Evolutionary conservation across 2,329 filamentous ascomycete species (phyloP), one percentile per base, ranked within the genome.

Genomic region (Rugonectria rugulosa): DNA sequence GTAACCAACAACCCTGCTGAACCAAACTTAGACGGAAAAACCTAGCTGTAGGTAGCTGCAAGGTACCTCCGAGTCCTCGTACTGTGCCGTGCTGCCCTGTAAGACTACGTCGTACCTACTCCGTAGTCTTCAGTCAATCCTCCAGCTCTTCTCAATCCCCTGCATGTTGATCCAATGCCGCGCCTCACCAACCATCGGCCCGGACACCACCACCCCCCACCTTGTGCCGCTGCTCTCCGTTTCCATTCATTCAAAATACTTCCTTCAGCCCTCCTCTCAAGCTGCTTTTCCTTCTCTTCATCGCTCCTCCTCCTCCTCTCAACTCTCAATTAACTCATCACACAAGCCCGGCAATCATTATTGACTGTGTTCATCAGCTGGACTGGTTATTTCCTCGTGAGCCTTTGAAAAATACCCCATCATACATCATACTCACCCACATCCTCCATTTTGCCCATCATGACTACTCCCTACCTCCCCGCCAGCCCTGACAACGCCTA

Each of bases 391-490:
- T 27, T 19, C 27, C n/a, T 19, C 19, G 32, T 21, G 27, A 49
- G 15, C 17, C 40, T 27, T 44, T 34, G 45, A 31, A n/a, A n/a
- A n/a, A n/a, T n/a, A n/a, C n/a, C n/a, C n/a, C n/a, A n/a, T n/a
- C 10, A 21, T 32, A 38, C 41, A 34, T 17, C 10, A 37, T 27
- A 46, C 41, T 14, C 36, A 50, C 31, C 34, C 21, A 32, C 15
- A 38, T 17, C 17, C 44, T 23, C 29, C 38, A 36, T 52, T 34
- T 14, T 29, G 38, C 44, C 15, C 46, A 82, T 65, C 63, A 88
- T 87, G 81, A 90, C 89, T 47, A 93, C 89, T 61, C 86, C 83
- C 63, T 78, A 86, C 54, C 81, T 93, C 61, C 81, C 88, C 42
- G 73, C 83, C 60, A 77, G 82, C 69, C 86, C 89, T 64, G 81